Conservation (phyloP, 1,284 basidiomycete species). For the Ceraceosorus guamensis region DNA sequence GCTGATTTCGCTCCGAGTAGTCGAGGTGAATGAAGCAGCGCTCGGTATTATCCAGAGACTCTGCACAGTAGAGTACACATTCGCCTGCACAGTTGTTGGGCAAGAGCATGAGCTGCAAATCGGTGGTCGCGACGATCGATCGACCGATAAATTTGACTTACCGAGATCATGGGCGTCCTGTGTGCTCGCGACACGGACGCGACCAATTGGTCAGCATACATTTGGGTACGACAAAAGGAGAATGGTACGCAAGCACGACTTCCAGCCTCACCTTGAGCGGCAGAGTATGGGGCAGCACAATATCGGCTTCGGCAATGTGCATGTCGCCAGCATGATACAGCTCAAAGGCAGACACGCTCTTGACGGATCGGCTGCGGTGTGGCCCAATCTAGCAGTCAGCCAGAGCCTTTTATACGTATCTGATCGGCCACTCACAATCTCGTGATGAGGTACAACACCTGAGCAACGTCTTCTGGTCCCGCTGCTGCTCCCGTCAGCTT, state of each 20-base stretch:
- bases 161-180: neutral
- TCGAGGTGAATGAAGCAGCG: neutral
- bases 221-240: neutral
- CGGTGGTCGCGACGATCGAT: too few species aligned
- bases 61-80: neutral
- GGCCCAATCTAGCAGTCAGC: neutral
- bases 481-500: conserved; percentile 39
- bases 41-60: neutral
- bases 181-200: too few species aligned
- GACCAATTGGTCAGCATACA: neutral
- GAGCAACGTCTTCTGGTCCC: conserved; percentile 29
- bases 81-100: too few species aligned
- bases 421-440: conserved; percentile 1
- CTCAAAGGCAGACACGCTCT: conserved; percentile 39
- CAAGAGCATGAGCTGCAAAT: too few species aligned
- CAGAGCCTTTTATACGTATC: neutral
- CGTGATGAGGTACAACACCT: conserved; percentile 20
- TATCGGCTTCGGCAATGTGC: conserved; percentile 29
- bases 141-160: too few species aligned
- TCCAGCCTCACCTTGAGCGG: neutral
- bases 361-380: conserved; percentile 13
- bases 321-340: conserved; percentile 42
- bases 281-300: neutral
- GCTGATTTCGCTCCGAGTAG: neutral
- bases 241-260: neutral